These are phyloP conservation scores for Posidonia australis DNA, from an alignment of 106 monocot species.

Conservation along the genomic window DNA sequence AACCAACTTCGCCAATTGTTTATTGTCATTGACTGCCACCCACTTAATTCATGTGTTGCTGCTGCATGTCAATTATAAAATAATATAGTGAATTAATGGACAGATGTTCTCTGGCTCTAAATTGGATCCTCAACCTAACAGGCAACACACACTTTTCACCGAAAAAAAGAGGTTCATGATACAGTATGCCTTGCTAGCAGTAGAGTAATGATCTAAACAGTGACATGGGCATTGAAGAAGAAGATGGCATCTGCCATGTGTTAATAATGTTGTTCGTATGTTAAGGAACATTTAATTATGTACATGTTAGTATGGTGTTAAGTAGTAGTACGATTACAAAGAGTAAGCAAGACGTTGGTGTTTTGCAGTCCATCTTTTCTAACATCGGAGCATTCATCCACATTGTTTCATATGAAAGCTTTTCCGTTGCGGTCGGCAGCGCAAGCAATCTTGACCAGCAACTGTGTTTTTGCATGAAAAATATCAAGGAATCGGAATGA, in stretches of 20 bases:
- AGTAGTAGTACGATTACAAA: no score
- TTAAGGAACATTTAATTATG: background rate
- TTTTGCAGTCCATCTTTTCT: no score
- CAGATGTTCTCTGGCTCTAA: constrained; percentile 1
- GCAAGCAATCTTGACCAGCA: no score
- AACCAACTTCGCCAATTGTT: background rate
- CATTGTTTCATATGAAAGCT: no score
- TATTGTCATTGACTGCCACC: background rate
- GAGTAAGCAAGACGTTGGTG: no score
- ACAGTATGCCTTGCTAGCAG: background rate
- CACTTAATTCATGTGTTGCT: background rate
- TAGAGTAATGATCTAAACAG: background rate
- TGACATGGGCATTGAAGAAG: background rate
- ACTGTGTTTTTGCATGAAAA: no score
- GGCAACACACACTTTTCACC: background rate
- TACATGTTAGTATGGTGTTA: no score
- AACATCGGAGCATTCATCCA: no score
- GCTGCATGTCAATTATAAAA: background rate
- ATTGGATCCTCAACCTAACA: background rate
- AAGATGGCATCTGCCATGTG: background rate
- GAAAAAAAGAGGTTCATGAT: background rate
- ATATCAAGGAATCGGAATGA: no score
- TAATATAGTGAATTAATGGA: background rate
- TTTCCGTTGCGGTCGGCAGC: no score
- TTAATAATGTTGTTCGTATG: background rate